A percentile compares a stretch with the other conserved stretches of the same genome.
Conservation (phyloP, 805 yeast species). For the Myxozyma melibiosi region DNA sequence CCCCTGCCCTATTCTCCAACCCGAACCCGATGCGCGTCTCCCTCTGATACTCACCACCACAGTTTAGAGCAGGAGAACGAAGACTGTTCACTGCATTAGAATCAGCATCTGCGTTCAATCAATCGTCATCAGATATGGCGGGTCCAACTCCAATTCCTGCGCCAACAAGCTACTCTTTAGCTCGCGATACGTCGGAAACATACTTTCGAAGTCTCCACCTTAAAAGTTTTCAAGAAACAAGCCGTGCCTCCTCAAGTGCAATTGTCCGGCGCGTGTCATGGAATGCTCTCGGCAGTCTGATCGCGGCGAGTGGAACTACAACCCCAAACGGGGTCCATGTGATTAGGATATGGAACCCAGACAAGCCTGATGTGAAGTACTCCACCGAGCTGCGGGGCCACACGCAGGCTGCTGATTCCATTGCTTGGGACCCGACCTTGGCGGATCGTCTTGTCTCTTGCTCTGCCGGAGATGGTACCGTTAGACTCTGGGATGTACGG, state of each 20-base stretch:
- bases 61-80: no score
- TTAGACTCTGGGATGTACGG: slow-evolving; percentile 52
- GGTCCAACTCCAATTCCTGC: neutral
- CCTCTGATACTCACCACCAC: no score
- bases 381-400: slow-evolving; percentile 49
- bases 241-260: slow-evolving; percentile 2
- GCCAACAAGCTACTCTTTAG: neutral
- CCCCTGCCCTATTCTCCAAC: no score
- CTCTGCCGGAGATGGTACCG: slow-evolving; percentile 48
- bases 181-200: slow-evolving; percentile 13
- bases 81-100: no score
- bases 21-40: no score
- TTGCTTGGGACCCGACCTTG: slow-evolving; percentile 54
- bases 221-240: slow-evolving; percentile 14
- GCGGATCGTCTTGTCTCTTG: slow-evolving; percentile 53
- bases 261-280: slow-evolving; percentile 20
- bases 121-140: neutral
- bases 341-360: slow-evolving; percentile 43
- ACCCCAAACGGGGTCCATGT: neutral
- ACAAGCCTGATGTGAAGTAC: slow-evolving; percentile 42
- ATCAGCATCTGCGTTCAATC: no score
- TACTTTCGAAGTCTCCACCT: slow-evolving; percentile 10
- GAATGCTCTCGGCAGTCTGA: slow-evolving; percentile 30
- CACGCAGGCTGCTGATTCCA: slow-evolving; percentile 44
- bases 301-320: slow-evolving; percentile 19